Conservation (phyloP, 257 asterid species). For the Voacanga thouarsii region DNA sequence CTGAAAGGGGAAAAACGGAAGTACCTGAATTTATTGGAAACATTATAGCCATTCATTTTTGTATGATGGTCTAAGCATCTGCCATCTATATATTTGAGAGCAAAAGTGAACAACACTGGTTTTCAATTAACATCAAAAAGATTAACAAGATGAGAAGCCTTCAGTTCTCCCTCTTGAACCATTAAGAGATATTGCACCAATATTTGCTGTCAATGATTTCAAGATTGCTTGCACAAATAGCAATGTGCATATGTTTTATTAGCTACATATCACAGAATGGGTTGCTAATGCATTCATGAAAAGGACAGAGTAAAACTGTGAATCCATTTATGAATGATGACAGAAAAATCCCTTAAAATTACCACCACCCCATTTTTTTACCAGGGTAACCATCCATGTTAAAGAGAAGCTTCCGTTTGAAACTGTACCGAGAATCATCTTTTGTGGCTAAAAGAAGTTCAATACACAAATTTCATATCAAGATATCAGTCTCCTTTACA, state of each 20-base stretch:
- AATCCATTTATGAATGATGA: not conserved
- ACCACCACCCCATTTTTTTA: not conserved
- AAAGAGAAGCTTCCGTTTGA: not conserved
- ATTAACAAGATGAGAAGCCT: not conserved
- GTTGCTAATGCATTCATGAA: not conserved
- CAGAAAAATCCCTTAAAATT: not conserved
- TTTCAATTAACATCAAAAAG: not conserved
- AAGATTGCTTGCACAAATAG: not conserved
- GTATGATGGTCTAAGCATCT: not conserved
- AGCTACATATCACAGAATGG: not conserved
- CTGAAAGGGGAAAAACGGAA: not conserved
- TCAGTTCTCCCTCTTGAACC: not conserved
- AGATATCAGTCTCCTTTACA: not conserved
- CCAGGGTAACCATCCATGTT: not conserved
- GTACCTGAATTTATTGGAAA: not conserved
- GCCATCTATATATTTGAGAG: not conserved
- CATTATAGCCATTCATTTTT: not conserved
- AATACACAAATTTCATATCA: not conserved
- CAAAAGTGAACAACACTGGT: not conserved
- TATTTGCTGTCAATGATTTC: not conserved
- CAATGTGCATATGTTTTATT: not conserved
- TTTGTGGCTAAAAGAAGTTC: not conserved
- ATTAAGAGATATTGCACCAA: not conserved
- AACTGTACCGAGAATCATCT: not conserved
- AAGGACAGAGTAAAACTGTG: not conserved